Evolutionary conservation across 1,284 basidiomycete genomes (phyloP), one percentile per base, ranked within the genome.

Genomic region (Spongiforma sp.): DNA sequence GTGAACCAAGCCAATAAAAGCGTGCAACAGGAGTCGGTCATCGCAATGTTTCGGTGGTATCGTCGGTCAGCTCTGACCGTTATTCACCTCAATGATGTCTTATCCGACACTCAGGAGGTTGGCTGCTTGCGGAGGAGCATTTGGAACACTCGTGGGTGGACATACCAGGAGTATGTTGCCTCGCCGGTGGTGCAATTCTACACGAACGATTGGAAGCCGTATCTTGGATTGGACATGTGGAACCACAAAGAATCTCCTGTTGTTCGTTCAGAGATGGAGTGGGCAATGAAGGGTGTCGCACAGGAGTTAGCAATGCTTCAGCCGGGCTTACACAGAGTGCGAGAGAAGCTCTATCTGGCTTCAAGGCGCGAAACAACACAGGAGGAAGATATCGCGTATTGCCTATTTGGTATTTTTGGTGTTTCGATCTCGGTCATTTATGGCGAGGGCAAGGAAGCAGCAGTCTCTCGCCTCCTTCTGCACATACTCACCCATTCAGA

Each of bases 131-230:
- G 14, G n/a, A 34, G 17, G 3, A 54, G 53, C 32, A 34, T 34
- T 15, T 54, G 53, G 53, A 54, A 54, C n/a, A 54, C 53, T 21
- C 53, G 53, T 33, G 53, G 53, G 19, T 54, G 53, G 53, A 54
- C 53, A 34, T 54, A 54, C 32, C 53, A 54, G 53, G 53, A 54
- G 30, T 54, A 54, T 21, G 33, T 54, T 14, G 53, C 53, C 15
- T 54, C 53, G 30, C 32, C n/a, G 7, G 53, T 34, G 33, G 53
- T 54, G 14, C 32, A 54, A 33, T 54, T 54, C 53, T 54, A 54
- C n/a, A 54, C 53, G 11, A 32, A 54, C 32, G 53, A 54, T 17
- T 54, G 53, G 53, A 33, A 54, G n/a, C 53, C 53, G 15, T 54
- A 54, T n/a, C 53, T 54, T 17, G 53, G 7, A 33, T 34, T 54